phyloP scores from a whole-genome alignment of 2,329 filamentous ascomycete genomes.

The Ramularia endophylla region DNA sequence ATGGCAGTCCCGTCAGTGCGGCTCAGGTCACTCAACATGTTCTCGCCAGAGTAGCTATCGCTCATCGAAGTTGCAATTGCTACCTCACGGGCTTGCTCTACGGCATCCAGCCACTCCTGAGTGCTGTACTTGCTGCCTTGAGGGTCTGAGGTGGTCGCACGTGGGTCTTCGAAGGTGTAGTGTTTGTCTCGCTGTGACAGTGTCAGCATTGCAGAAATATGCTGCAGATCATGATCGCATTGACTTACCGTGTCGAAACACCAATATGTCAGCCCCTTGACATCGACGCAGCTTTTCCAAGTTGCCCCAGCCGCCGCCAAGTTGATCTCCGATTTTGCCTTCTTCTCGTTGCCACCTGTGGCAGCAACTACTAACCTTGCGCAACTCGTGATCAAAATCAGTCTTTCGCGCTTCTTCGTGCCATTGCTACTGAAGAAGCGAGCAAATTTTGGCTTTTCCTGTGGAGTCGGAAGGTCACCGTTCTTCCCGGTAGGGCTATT shows the following conservation, averaged over 20 bases:
- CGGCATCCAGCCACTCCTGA: conserved; percentile 85
- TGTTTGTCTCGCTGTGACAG: conserved; percentile 71
- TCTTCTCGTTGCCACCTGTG: conserved; percentile 91
- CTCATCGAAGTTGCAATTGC: conserved; percentile 61
- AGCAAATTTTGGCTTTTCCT: conserved; percentile 67
- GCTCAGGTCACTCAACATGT: conserved; percentile 39
- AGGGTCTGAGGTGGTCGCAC: conserved; percentile 58
- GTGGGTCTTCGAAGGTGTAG: conserved; percentile 90
- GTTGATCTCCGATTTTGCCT: conserved; percentile 87
- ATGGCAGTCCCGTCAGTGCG: conserved; percentile 41
- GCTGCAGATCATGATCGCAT: conserved; percentile 36
- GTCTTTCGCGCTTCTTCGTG: conserved; percentile 83
- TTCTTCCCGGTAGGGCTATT: conserved; percentile 68
- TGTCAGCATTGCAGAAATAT: conserved; percentile 11
- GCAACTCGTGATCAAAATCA: conserved; percentile 93
- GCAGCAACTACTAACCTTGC: conserved; percentile 85
- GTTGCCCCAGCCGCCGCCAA: conserved; percentile 67
- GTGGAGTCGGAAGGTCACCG: conserved; percentile 57
- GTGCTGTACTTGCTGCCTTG: conserved; percentile 63
- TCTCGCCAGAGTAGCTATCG: conserved; percentile 57
- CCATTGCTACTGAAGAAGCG: conserved; percentile 89
- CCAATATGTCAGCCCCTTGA: conserved; percentile 85
- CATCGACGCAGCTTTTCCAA: conserved; percentile 75
- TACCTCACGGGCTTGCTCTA: conserved; percentile 81
- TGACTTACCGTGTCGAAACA: conserved; percentile 76